Percentiles rank a stretch among this genome's conserved stretches.
phyloP scores from a whole-genome alignment of 495 filamentous ascomycete species.

The Penicilliopsis zonata region DNA sequence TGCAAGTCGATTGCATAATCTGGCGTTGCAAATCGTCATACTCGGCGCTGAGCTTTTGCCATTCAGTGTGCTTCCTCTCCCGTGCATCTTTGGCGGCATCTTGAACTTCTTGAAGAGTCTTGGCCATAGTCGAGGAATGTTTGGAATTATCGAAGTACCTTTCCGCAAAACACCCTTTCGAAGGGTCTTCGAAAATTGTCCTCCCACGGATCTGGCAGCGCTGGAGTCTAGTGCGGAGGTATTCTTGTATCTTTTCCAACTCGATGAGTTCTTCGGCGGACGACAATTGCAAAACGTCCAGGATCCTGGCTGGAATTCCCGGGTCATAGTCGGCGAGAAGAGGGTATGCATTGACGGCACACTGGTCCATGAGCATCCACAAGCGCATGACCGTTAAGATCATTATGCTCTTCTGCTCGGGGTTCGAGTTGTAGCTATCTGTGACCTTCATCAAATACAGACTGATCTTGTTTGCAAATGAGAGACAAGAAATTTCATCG shows the following conservation, averaged over 20 bases:
- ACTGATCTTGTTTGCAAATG: slow-evolving; percentile 22
- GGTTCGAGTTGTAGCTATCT: slow-evolving; percentile 28
- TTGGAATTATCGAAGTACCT: slow-evolving; percentile 26
- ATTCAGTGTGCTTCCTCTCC: slow-evolving; percentile 25
- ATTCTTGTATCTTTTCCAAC: slow-evolving; percentile 31
- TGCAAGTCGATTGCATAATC: slow-evolving; percentile 13
- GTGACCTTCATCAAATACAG: slow-evolving; percentile 18
- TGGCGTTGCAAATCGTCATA: slow-evolving; percentile 25
- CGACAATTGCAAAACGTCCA: slow-evolving; percentile 39
- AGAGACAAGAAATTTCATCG: slow-evolving; percentile 12
- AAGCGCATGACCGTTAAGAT: slow-evolving; percentile 44
- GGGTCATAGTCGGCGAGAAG: slow-evolving; percentile 41
- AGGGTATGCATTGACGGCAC: slow-evolving; percentile 22
- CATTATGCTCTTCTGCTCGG: slow-evolving; percentile 41
- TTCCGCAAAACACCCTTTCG: slow-evolving; percentile 27
- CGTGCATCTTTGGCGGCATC: slow-evolving; percentile 7
- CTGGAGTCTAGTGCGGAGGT: slow-evolving; percentile 26
- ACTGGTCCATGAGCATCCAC: slow-evolving; percentile 46
- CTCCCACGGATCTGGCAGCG: slow-evolving; percentile 2
- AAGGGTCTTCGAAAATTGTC: slow-evolving; percentile 33
- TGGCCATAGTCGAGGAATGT: slow-evolving; percentile 10
- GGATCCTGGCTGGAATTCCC: slow-evolving; percentile 32
- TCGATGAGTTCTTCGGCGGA: slow-evolving; percentile 30
- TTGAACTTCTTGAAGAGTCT: slow-evolving; percentile 21
- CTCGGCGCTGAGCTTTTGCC: slow-evolving; percentile 15